phyloP scores from a whole-genome alignment of 306 rosid genomes.

The Lithocarpus polystachyus region DNA sequence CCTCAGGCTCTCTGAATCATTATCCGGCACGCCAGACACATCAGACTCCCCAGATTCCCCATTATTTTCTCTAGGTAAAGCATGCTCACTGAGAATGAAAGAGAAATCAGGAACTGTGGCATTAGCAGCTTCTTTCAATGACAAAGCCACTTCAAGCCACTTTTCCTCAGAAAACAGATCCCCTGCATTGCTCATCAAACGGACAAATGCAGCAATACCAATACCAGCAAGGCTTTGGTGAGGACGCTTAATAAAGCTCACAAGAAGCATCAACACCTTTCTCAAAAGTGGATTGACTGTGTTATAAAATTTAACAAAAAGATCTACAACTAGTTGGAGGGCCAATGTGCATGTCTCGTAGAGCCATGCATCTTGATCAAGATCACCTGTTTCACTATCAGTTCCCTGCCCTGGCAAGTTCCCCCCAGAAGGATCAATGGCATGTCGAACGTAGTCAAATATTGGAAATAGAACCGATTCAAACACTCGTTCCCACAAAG shows the following conservation, averaged over 20 bases:
- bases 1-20: conserved; percentile 47
- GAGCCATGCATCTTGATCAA: conserved; percentile 94
- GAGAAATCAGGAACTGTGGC: conserved; percentile 84
- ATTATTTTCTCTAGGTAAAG: conserved; percentile 41
- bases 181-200: conserved; percentile 95
- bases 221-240: conserved; percentile 99
- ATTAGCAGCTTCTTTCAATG: conserved; percentile 82
- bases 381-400: conserved; percentile 54
- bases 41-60: conserved; percentile 48
- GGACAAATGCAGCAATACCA: conserved; percentile 97
- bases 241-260: conserved; percentile 92
- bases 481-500: conserved; percentile 91
- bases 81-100: conserved; percentile 48
- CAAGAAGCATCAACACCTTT: conserved; percentile 86
- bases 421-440: conserved; percentile 91
- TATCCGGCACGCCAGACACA: conserved; percentile 42
- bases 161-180: conserved; percentile 86
- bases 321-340: conserved; percentile 92
- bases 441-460: conserved; percentile 93
- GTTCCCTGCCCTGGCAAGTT: conserved; percentile 49
- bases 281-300: conserved; percentile 90
- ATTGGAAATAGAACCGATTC: conserved; percentile 95
- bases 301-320: conserved; percentile 84
- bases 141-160: conserved; percentile 92
- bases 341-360: conserved; percentile 99